Evolutionary conservation across 441 rosid genomes (phyloP), one percentile per base, ranked within the genome.

Genomic region (Biscutella laevigata): DNA sequence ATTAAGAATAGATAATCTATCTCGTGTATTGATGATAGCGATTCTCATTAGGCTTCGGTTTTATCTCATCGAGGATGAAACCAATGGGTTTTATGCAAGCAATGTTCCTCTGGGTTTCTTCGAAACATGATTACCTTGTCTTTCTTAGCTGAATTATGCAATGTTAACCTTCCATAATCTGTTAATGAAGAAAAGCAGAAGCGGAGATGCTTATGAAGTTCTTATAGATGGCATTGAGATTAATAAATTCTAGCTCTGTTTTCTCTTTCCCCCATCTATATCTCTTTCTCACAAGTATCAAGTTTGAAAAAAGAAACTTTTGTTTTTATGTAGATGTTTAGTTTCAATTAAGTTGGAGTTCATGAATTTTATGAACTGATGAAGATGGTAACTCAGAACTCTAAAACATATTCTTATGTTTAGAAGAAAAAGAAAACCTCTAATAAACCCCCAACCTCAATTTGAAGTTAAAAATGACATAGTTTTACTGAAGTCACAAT

Each of bases 101-200:
- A 10, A 9, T 25, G 5, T 12, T 26, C 6, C 33, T 15, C 10
- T 8, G 38, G 2, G 10, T 53, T 41, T 40, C 59, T 19, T 13
- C 13, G 16, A 4, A 48, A 35, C 48, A n/a, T 62, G 60, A 36
- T 36, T 27, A 4, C 1, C 4, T 35, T 11, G 1, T 33, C 16
- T 25, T 10, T 32, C 3, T 39, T 40, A 13, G 22, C 6, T 61
- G 37, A 41, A 0, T 37, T 8, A 29, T 16, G 61, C n/a, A 38
- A 17, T 30, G 43, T 54, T 38, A 35, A 54, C 46, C 16, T 53
- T 36, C 13, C 20, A 15, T 56, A 4, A 40, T 17, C 14, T 17
- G 49, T 57, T 57, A 36, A 81, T 92, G 35, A 88, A 75, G 83
- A 88, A 92, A 67, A 78, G 90, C 1, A 84, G 86, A 77, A 72